Base-by-base conservation (phyloP, 805 yeast genomes). In the Wickerhamiella nectarea region DNA sequence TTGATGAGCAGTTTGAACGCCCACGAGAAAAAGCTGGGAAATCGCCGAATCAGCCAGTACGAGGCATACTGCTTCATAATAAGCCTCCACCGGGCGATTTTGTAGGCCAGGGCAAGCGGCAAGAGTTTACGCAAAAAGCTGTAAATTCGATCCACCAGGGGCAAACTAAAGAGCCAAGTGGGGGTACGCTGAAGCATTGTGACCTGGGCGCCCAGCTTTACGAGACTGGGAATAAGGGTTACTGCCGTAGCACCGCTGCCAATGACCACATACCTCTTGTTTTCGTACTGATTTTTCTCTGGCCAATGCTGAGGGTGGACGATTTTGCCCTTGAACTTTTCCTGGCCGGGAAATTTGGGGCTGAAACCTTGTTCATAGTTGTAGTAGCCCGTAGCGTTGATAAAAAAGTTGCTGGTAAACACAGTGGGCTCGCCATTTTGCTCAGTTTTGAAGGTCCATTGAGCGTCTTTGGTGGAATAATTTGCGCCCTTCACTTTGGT, bases 141-240 rank as follows among this genome's bases (percentile, higher is more conserved):
- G 25, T 40, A 40, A 15, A 34, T 25, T 34, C 43, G 24, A 28
- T 40, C 38, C 6, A 34, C 37, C 6, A 22, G 25, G 8, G 38
- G 43, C 38, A 40, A 11, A 12, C 33, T 20, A 11, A 40, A 17
- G n/a, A 40, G 43, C 33, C 34, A 40, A 6, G 43, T 34, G 26
- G 43, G 43, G 17, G 43, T 40, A 17, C 43, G 37, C 43, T 40
- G 43, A 24, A 40, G 38, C 43, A 40, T 40, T 3, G 43, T 40
- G n/a, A 36, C 37, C 5, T 40, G 33, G 11, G 38, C 43, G 9
- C 43, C 43, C 24, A 34, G 34, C 43, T 40, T 40, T 11, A n/a
- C 43, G 12, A 40, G 33, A 33, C 34, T 34, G 19, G 43, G 43
- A 12, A 40, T n/a, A 2, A 40, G 38, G 12, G 43, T 40, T 12